These are phyloP conservation scores for Teunomyces funiuensis DNA, from an alignment of 805 yeast genomes.

Conservation along the genomic window DNA sequence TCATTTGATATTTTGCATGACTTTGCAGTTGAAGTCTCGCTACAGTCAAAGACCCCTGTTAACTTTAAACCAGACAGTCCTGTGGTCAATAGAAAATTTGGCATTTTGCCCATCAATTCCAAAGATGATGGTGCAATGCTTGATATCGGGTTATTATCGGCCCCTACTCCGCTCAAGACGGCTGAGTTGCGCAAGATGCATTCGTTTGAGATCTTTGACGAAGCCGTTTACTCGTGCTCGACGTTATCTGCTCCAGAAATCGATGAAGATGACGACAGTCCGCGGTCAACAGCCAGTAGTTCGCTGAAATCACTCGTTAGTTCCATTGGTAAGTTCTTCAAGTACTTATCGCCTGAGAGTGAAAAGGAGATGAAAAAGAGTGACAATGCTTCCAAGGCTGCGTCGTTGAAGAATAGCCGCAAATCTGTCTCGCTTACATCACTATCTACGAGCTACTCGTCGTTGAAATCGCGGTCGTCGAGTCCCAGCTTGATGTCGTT, in stretches of 20 bases:
- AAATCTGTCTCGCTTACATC: constrained; percentile 39
- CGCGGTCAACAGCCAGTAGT: background rate
- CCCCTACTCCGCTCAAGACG: constrained; percentile 19
- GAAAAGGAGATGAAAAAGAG: constrained; percentile 7
- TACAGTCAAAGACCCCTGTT: constrained; percentile 7
- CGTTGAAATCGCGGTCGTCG: constrained; percentile 32
- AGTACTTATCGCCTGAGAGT: constrained; percentile 35
- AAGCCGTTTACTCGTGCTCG: constrained; percentile 51
- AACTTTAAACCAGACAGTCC: constrained; percentile 39
- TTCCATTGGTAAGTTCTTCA: constrained; percentile 38
- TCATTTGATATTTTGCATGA: constrained; percentile 25
- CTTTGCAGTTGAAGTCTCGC: constrained; percentile 22
- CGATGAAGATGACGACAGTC: constrained; percentile 1
- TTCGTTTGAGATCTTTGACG: constrained; percentile 66
- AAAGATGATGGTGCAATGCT: constrained; percentile 17
- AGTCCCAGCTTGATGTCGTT: constrained; percentile 40
- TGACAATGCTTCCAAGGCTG: background rate
- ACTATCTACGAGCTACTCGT: constrained; percentile 32
- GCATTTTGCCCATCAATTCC: constrained; percentile 37
- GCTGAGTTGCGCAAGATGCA: constrained; percentile 49
- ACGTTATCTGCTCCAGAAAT: constrained; percentile 18
- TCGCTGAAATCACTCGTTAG: constrained; percentile 24
- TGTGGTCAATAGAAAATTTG: constrained; percentile 48
- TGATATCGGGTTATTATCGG: constrained; percentile 17
- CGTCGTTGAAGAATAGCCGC: background rate